Conservation (phyloP, 257 asterid species). For the Lithospermum erythrorhizon region DNA sequence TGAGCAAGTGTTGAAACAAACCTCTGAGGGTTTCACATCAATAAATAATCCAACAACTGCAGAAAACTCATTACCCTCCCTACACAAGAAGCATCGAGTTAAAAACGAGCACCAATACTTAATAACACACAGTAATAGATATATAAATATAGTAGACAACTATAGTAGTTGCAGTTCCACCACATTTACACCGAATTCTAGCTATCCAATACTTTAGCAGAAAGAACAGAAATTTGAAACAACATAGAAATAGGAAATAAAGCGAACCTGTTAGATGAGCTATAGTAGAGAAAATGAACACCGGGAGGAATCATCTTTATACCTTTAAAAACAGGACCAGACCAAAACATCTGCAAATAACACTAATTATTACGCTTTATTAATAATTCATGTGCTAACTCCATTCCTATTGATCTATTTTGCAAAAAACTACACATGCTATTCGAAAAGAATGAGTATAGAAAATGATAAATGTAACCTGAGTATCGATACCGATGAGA, state of each 20-base stretch:
- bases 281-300: constrained; percentile 63
- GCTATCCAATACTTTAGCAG: neutral
- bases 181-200: too few relatives aligned
- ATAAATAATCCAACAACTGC: constrained; percentile 71
- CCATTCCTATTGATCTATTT: too few relatives aligned
- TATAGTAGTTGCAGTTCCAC: too few relatives aligned
- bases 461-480: too few relatives aligned
- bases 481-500: constrained; percentile 82
- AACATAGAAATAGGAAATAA: too few relatives aligned
- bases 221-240: neutral
- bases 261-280: constrained; percentile 59
- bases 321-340: constrained; percentile 87
- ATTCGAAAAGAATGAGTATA: too few relatives aligned
- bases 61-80: constrained; percentile 72
- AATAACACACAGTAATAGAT: too few relatives aligned
- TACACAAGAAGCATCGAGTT: constrained; percentile 19
- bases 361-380: neutral
- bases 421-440: too few relatives aligned
- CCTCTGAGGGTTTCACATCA: constrained; percentile 57
- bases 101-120: neutral
- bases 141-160: too few relatives aligned
- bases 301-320: constrained; percentile 96
- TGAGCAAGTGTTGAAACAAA: constrained; percentile 6
- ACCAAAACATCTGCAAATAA: constrained; percentile 47
- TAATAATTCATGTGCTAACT: neutral